Base-by-base conservation (phyloP, 2,329 filamentous ascomycete genomes). In the Exserohilum rostratum region DNA sequence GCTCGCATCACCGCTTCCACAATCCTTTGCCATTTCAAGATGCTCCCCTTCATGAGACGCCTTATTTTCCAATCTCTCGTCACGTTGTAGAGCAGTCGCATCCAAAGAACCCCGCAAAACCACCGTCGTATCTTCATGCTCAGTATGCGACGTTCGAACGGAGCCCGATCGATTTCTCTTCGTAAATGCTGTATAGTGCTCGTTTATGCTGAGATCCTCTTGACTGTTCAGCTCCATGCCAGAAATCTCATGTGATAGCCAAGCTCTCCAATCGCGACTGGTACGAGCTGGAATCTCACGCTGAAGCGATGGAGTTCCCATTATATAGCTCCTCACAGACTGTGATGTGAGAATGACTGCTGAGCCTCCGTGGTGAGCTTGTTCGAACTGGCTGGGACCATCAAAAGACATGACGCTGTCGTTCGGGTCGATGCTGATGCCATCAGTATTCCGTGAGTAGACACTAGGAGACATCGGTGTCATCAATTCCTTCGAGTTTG, bases 231-330 rank as follows among this genome's bases (percentile, higher is more conserved):
- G 53, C 46, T 70, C 70, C 18, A 79, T 70, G 11, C 74, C 72
- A 1, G 71, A 72, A 20, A 80, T 72, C 56, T 81, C 78, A 46
- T 76, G 73, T 2, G 76, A 78, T 2, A 81, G 62, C 79, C 79
- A 81, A 10, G 71, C 71, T 30, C 76, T 77, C 79, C 79, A 81
- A 33, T 81, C 79, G 27, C 68, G 66, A 60, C 79, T 80, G 13
- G 64, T 74, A 46, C 61, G 70, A 18, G 58, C 58, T 11, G 60
- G 70, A 22, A 59, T 58, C 11, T 48, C 55, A 11, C 61, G 62
- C 12, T 62, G 53, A 9, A 65, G 67, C 29, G 68, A 67, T 2
- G 70, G 66, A 5, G 70, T 70, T 3, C 73, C 73, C 25, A 75
- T 62, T 12, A 76, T 68, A 53, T 79, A 79, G 47, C 76, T 77